Percentiles rank a stretch among this genome's conserved stretches.
Conservation (phyloP, 768 basidiomycete species). For the Arthromyces matolae region DNA sequence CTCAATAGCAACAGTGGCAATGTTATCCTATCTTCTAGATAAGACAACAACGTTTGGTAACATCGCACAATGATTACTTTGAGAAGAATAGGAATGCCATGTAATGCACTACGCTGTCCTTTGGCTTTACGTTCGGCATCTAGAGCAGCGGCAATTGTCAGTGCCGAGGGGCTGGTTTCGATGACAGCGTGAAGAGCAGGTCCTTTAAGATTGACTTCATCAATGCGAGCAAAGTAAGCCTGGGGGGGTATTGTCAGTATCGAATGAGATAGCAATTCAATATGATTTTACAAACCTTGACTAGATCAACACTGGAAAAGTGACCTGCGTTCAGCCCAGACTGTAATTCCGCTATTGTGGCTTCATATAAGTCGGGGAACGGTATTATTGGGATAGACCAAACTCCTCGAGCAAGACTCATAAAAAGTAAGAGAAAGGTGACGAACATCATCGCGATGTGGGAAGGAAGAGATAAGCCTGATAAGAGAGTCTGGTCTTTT, state of each 20-base stretch:
- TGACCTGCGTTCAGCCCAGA: conserved; percentile 44
- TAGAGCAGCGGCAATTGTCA: conserved; percentile 46
- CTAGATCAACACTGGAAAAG: conserved; percentile 60
- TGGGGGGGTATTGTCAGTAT: conserved; percentile 19
- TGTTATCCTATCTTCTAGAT: too few relatives aligned
- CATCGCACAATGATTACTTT: conserved; percentile 31
- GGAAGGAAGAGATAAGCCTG: too few relatives aligned
- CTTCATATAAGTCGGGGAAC: conserved; percentile 62
- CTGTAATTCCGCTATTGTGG: conserved; percentile 53
- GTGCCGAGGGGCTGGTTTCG: conserved; percentile 52
- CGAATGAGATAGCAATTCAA: background rate
- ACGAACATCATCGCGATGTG: background rate
- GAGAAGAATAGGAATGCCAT: conserved; percentile 51
- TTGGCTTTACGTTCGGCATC: conserved; percentile 40
- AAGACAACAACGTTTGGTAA: too few relatives aligned
- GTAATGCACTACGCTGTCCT: conserved; percentile 45
- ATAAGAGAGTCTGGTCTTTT: too few relatives aligned
- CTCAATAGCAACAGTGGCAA: conserved; percentile 42
- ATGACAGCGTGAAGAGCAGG: conserved; percentile 55
- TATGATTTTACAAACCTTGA: conserved; percentile 40
- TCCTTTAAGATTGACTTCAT: conserved; percentile 64
- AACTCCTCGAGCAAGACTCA: too few relatives aligned
- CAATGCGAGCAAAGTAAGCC: conserved; percentile 66
- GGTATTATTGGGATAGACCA: background rate
- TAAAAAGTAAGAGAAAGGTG: background rate